These are phyloP conservation scores for Castanea mollissima DNA, from an alignment of 306 rosid genomes.

Conservation along the genomic window DNA sequence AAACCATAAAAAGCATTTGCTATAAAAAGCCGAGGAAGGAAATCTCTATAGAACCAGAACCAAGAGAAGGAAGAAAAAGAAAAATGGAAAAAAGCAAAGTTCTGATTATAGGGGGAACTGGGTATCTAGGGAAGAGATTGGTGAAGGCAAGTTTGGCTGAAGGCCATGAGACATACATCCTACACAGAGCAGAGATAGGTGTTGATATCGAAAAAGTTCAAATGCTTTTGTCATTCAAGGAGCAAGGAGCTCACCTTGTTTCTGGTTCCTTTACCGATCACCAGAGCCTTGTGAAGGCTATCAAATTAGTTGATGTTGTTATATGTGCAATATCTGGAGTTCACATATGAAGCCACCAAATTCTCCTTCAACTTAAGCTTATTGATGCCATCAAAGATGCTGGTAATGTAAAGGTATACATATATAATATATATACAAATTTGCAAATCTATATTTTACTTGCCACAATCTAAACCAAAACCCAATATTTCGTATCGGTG, in stretches of 20 bases:
- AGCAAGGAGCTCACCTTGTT: conserved; percentile 55
- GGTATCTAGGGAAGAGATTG: conserved; percentile 72
- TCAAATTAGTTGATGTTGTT: conserved; percentile 65
- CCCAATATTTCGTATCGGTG: too few relatives aligned
- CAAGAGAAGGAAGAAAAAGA: background rate
- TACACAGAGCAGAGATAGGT: conserved; percentile 59
- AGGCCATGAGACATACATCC: conserved; percentile 58
- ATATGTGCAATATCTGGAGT: conserved; percentile 67
- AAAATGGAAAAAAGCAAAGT: conserved; percentile 50
- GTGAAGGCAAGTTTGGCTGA: conserved; percentile 59
- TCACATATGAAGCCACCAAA: conserved; percentile 64
- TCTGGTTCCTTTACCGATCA: conserved; percentile 46
- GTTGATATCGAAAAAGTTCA: conserved; percentile 71
- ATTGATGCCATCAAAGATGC: conserved; percentile 69
- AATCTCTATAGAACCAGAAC: background rate
- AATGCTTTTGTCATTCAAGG: conserved; percentile 53
- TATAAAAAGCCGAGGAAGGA: background rate
- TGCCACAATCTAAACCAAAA: too few relatives aligned
- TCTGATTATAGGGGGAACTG: conserved; percentile 72
- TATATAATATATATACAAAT: background rate
- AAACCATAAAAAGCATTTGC: background rate
- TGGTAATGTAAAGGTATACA: conserved; percentile 58
- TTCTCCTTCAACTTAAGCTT: conserved; percentile 69
- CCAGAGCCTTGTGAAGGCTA: conserved; percentile 52
- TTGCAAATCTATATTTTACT: too few relatives aligned